Evolutionary conservation across 352 stramenopile genomes (phyloP).

Genomic region (Aphanomyces invadans): DNA sequence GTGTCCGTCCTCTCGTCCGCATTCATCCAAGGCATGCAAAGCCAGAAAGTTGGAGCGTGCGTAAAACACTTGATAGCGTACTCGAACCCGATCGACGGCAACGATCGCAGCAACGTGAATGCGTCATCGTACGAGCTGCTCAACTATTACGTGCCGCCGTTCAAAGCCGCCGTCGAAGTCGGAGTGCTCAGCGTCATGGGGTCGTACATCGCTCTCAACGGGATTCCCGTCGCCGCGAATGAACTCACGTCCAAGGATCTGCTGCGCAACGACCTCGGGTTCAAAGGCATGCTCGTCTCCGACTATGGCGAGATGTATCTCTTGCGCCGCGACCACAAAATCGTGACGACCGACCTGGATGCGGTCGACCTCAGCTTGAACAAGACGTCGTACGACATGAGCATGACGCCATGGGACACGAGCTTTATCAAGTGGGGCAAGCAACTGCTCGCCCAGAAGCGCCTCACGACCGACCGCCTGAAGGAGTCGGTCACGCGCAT

Average conservation of each 20-base stretch:
- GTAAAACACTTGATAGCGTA: slow-evolving; percentile 90
- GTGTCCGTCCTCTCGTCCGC: slow-evolving; percentile 54
- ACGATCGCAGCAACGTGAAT: slow-evolving; percentile 74
- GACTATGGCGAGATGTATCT: slow-evolving; percentile 92
- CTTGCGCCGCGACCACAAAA: slow-evolving; percentile 51
- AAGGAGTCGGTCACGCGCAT: slow-evolving; percentile 17
- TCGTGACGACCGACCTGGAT: slow-evolving; percentile 41
- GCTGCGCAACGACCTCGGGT: slow-evolving; percentile 79
- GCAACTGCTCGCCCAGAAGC: slow-evolving; percentile 31
- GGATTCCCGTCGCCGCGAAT: slow-evolving; percentile 86
- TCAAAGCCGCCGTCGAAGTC: slow-evolving; percentile 66
- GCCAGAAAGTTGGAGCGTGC: slow-evolving; percentile 50
- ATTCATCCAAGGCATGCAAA: slow-evolving; percentile 80
- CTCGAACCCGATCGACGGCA: slow-evolving; percentile 66
- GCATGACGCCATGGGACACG: slow-evolving; percentile 47
- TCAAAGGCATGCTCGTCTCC: slow-evolving; percentile 86
- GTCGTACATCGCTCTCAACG: slow-evolving; percentile 89
- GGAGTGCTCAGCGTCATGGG: slow-evolving; percentile 88
- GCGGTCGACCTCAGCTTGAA: slow-evolving; percentile 44
- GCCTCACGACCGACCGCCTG: neutral
- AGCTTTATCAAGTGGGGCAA: slow-evolving; percentile 28
- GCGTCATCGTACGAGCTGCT: slow-evolving; percentile 69
- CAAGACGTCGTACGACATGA: slow-evolving; percentile 76
- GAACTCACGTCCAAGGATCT: slow-evolving; percentile 61
- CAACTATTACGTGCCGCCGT: slow-evolving; percentile 81